Conservation (phyloP, 73 alveolate genomes). For the Symbiodinium pilosum region DNA sequence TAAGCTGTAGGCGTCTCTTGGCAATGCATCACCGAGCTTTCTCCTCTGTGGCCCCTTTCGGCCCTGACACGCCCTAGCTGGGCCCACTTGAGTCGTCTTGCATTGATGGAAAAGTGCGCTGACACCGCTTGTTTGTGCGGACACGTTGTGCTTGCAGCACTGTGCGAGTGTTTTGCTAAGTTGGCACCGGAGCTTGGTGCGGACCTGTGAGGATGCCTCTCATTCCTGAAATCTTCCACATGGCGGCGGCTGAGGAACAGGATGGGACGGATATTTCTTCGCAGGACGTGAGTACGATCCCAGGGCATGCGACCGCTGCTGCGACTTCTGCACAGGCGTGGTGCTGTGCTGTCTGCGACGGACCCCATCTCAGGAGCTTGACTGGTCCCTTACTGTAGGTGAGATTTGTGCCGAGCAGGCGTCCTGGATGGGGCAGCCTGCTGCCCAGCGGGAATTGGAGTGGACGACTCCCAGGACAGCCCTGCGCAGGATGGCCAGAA, state of each 20-base stretch:
- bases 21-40: no score
- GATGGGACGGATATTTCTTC: neutral
- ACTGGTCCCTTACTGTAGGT: no score
- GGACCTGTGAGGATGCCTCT: neutral
- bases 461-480: neutral
- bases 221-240: neutral
- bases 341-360: neutral
- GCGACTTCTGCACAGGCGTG: neutral
- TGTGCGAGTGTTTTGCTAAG: neutral
- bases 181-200: neutral
- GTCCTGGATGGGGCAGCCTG: no score
- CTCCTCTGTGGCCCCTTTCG: no score
- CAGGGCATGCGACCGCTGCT: no score
- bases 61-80: no score
- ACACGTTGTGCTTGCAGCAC: neutral
- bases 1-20: no score
- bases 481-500: neutral
- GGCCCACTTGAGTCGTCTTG: neutral
- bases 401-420: no score
- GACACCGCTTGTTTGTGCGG: neutral
- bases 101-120: neutral
- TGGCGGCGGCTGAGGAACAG: neutral
- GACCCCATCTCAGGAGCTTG: neutral
- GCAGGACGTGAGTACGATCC: neutral
- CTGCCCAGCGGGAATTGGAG: no score